Percentiles rank a stretch among this genome's conserved stretches.
Evolutionary conservation across 495 filamentous ascomycete genomes (phyloP).

Genomic region (Hyaloscypha finlandica): DNA sequence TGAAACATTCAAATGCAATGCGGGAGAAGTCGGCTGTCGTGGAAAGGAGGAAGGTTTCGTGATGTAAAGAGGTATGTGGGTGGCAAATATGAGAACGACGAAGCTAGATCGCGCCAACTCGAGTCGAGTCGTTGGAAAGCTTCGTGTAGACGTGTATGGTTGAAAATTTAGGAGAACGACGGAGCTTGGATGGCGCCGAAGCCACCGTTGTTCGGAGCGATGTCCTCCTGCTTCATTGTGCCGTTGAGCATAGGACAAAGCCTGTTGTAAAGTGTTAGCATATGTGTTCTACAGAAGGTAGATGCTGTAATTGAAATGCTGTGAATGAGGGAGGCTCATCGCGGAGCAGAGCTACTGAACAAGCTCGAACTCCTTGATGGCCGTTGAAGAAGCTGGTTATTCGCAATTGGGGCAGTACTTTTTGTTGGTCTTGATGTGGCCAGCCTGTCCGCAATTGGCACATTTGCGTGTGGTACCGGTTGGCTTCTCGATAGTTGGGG

Average conservation of each 20-base stretch:
- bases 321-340: background rate
- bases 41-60: too few species aligned
- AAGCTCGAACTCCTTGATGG: background rate
- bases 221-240: slow-evolving; percentile 71
- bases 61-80: too few species aligned
- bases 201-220: slow-evolving; percentile 47
- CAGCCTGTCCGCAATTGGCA: slow-evolving; percentile 92
- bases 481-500: slow-evolving; percentile 46
- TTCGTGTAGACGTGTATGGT: background rate
- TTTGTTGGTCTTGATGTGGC: slow-evolving; percentile 99
- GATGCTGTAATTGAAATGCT: slow-evolving; percentile 18
- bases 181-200: slow-evolving; percentile 51
- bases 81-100: too few species aligned
- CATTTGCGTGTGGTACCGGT: slow-evolving; percentile 86
- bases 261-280: slow-evolving; percentile 52
- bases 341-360: background rate
- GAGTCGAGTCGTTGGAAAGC: too few species aligned
- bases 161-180: slow-evolving; percentile 24
- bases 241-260: slow-evolving; percentile 92
- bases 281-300: slow-evolving; percentile 13
- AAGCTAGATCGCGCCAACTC: too few species aligned
- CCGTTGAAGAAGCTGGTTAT: slow-evolving; percentile 12
- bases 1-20: background rate
- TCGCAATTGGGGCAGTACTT: slow-evolving; percentile 58
- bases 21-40: too few species aligned